Conservation (phyloP, 2,329 filamentous ascomycete species). For the Pezicula radicicola region DNA sequence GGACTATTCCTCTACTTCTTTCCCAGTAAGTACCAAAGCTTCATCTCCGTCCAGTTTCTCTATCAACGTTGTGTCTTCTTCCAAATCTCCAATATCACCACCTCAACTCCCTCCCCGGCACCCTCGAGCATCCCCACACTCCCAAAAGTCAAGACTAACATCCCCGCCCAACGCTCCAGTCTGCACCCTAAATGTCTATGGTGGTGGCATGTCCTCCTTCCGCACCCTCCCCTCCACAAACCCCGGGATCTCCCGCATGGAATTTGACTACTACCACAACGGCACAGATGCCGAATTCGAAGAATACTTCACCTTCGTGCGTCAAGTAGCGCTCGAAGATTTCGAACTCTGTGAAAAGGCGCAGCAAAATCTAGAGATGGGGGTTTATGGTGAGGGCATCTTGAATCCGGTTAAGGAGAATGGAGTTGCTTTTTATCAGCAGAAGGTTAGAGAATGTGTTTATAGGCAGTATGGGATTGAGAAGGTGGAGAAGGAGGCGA, state of each 20-base stretch:
- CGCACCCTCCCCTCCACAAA: slow-evolving; percentile 49
- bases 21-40: slow-evolving; percentile 30
- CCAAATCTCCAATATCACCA: no score
- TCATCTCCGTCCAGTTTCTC: not conserved
- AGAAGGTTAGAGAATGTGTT: slow-evolving; percentile 22
- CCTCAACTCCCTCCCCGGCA: no score
- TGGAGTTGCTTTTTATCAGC: slow-evolving; percentile 45
- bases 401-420: slow-evolving; percentile 54
- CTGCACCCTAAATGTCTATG: slow-evolving; percentile 54
- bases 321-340: slow-evolving; percentile 53
- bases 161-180: slow-evolving; percentile 9
- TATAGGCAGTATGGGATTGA: slow-evolving; percentile 16
- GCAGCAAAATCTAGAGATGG: slow-evolving; percentile 49
- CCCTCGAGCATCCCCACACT: no score
- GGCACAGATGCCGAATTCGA: slow-evolving; percentile 50
- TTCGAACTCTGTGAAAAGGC: slow-evolving; percentile 55
- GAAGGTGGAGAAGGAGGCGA: slow-evolving; percentile 6
- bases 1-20: slow-evolving; percentile 57
- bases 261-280: slow-evolving; percentile 56
- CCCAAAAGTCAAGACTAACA: no score
- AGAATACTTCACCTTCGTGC: slow-evolving; percentile 52
- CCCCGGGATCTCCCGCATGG: slow-evolving; percentile 49
- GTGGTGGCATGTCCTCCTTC: slow-evolving; percentile 55
- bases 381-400: slow-evolving; percentile 51
- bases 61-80: no score